Evolutionary conservation across 2,329 filamentous ascomycete genomes (phyloP), one percentile per base, ranked within the genome.

Genomic region (Ophiognomonia clavigignenti-juglandacearum): DNA sequence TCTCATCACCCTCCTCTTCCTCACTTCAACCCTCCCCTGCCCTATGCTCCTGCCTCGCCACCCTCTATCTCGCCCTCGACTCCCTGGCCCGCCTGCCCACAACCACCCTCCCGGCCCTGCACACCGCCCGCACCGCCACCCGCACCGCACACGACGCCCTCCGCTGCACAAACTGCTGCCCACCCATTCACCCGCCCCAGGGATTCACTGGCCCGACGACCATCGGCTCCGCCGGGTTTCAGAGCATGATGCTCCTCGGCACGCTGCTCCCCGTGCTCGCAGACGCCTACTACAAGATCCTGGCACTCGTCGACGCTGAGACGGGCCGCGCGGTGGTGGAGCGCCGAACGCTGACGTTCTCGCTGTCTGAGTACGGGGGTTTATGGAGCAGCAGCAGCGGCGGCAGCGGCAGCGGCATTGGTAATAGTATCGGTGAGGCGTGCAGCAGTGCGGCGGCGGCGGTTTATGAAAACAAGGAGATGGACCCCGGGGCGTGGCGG

Each of bases 211-310:
- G n/a, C n/a, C n/a, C n/a, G n/a, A n/a, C n/a, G n/a, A n/a, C n/a
- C n/a, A n/a, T n/a, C n/a, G n/a, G n/a, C n/a, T n/a, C 80, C 42
- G 71, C 76, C 43, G 55, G 68, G 24, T 76, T 79, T 51, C 80
- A 83, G 58, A 81, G 72, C 56, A 67, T 75, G 41, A 82, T 82
- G 77, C 67, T 80, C 43, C 64, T 83, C 4, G 76, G 72, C 6
- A 73, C 78, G 2, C 68, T 83, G 24, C 64, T 83, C 4, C 78
- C 78, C 2, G 75, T 76, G 8, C 71, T 78, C 37, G 77, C 74
- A 44, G 74, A 80, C 57, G 74, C 76, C 7, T 83, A 83, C 64
- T 69, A 69, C 45, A 64, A 62, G 23, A 75, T 84, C 39, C 64
- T 83, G 11, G 61, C 64, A 40, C 70, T 78, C 64, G 67, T 83